These are phyloP conservation scores for Tylopilus intermedius DNA, from an alignment of 768 basidiomycete genomes.

Conservation along the genomic window DNA sequence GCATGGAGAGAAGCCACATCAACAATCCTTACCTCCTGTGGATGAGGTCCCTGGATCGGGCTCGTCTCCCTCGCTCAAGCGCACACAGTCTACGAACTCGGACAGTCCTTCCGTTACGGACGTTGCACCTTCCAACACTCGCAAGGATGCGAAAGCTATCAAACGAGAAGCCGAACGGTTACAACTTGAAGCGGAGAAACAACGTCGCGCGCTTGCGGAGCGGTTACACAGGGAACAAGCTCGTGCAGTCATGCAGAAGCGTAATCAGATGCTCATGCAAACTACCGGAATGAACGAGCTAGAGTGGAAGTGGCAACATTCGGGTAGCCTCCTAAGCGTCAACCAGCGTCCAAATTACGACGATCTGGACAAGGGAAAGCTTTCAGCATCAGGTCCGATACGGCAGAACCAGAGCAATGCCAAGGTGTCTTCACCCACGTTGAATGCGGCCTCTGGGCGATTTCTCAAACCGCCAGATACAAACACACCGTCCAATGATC, in stretches of 20 bases:
- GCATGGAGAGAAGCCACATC: constrained; percentile 60
- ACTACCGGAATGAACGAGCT: constrained; percentile 46
- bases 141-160: constrained; percentile 63
- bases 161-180: constrained; percentile 81
- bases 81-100: constrained; percentile 72
- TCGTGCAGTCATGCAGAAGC: constrained; percentile 88
- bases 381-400: constrained; percentile 58
- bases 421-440: constrained; percentile 41
- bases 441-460: constrained; percentile 60
- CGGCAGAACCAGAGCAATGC: constrained; percentile 49
- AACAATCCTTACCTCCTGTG: constrained; percentile 59
- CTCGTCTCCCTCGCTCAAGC: constrained; percentile 66
- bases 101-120: constrained; percentile 60
- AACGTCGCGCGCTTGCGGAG: constrained; percentile 70
- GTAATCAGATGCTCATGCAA: constrained; percentile 67
- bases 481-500: constrained; percentile 36
- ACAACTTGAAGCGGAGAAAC: constrained; percentile 77
- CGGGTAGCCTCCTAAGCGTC: constrained; percentile 42
- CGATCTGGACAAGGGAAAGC: constrained; percentile 41
- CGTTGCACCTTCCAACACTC: constrained; percentile 37
- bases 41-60: constrained; percentile 60
- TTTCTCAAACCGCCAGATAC: constrained; percentile 40
- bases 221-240: constrained; percentile 81
- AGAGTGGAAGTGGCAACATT: constrained; percentile 52
- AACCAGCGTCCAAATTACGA: constrained; percentile 28